Percentiles rank a stretch among this genome's conserved stretches.
Evolutionary conservation across 495 filamentous ascomycete species (phyloP).

Genomic region (Penicillium chermesinum): DNA sequence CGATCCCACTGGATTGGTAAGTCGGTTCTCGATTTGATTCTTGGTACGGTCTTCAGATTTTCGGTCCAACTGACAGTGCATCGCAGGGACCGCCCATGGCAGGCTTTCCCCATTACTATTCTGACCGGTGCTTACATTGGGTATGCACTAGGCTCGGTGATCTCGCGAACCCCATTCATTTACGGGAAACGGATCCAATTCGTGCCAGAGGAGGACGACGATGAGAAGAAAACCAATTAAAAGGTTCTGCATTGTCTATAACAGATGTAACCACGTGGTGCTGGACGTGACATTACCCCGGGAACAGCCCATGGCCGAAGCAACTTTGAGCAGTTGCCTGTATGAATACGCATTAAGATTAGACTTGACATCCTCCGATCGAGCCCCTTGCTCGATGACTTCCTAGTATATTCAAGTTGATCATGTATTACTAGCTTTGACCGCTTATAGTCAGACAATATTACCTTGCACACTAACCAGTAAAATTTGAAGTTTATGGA

Average conservation of each 20-base stretch:
- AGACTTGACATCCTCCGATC: too few species aligned
- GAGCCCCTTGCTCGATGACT: too few species aligned
- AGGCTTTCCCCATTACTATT: constrained; percentile 94
- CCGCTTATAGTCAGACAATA: too few species aligned
- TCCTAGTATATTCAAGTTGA: too few species aligned
- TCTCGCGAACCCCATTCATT: constrained; percentile 50
- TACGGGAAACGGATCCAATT: constrained; percentile 63
- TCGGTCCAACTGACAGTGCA: not conserved
- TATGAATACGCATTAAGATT: too few species aligned
- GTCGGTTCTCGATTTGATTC: constrained; percentile 20
- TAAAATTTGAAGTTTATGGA: too few species aligned
- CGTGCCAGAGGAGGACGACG: constrained; percentile 24
- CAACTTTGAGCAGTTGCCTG: too few species aligned
- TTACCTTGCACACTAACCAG: too few species aligned
- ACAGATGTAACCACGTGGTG: too few species aligned
- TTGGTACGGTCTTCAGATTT: not conserved
- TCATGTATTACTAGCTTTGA: too few species aligned
- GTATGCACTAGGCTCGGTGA: constrained; percentile 55
- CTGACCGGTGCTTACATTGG: constrained; percentile 66
- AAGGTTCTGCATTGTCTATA: not conserved
- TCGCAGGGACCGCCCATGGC: constrained; percentile 81
- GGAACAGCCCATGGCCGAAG: too few species aligned
- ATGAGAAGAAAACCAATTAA: constrained; percentile 29
- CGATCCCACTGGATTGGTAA: constrained; percentile 93
- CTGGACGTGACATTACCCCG: too few species aligned